Base-by-base conservation (phyloP, 1,284 basidiomycete species). In the Apiotrichum domesticum region DNA sequence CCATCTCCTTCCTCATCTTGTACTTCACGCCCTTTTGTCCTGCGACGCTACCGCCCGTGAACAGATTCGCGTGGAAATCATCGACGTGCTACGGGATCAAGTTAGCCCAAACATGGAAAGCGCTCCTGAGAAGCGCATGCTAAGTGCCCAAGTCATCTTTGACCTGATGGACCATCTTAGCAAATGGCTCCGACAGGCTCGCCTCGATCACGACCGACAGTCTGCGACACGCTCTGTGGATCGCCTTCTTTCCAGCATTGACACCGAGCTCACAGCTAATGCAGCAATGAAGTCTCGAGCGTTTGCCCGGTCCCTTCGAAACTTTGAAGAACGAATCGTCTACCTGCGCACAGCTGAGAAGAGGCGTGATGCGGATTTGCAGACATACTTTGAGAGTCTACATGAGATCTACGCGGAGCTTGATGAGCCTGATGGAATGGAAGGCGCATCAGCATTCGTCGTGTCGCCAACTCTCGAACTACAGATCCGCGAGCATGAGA, bases 361-460 rank as follows among this genome's bases (percentile, higher is more conserved):
- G 0, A 73, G 78, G 21, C 58, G 57, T 9, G 63, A 63, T 39
- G 73, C 78, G 48, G 82, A 87, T 21, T 78, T 93, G 1, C 85
- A 91, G 52, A 79, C 78, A 1, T 87, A 92, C 72, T 98, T 92
- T 69, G 96, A 98, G 69, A 84, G 86, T 35, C 79, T 98, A 41
- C 96, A 99, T 69, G 86, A 96, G 71, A 96, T 98, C 62, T 99
- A 99, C 73, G 88, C 96, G 11, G 84, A 90, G 56, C 81, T 99
- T 4, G 94, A 99, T 70, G 94, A 99, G 72, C 96, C 96, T 0
- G 96, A 99, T 76, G 96, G 96, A 10, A 99, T 99, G 96, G 94
- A 98, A 76, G 96, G 96, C 0, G 84, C 98, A 33, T 97, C 96
- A 0, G 87, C 89, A 1, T 79, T 87, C 60, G 90, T 99, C 57